These are phyloP conservation scores for Botrytis galanthina DNA, from an alignment of 2,329 filamentous ascomycete species.

Conservation along the genomic window DNA sequence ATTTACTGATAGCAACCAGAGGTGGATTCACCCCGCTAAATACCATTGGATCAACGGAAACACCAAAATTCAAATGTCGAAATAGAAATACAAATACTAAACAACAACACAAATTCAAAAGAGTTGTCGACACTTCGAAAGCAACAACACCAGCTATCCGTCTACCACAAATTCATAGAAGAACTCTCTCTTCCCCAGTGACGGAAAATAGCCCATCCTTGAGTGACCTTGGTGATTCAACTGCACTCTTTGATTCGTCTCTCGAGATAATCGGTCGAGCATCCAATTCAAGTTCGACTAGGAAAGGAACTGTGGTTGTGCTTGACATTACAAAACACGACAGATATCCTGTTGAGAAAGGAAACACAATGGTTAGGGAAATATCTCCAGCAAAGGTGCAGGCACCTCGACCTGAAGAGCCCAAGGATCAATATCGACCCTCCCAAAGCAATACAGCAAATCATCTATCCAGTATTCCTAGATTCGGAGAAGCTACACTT, in stretches of 20 bases:
- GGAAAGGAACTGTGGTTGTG: constrained; percentile 27
- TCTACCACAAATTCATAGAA: constrained; percentile 1
- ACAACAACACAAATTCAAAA: constrained; percentile 7
- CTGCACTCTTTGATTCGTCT: constrained; percentile 33
- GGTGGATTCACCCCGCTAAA: constrained; percentile 21
- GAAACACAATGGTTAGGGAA: constrained; percentile 38
- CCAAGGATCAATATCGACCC: constrained; percentile 29
- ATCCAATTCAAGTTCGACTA: constrained; percentile 24
- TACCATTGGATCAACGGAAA: constrained; percentile 21
- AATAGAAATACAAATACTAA: constrained; percentile 5
- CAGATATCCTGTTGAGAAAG: not conserved
- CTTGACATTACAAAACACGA: constrained; percentile 23
- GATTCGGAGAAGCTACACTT: constrained; percentile 37
- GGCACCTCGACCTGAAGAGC: constrained; percentile 27
- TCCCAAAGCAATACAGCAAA: constrained; percentile 20
- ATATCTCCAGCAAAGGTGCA: constrained; percentile 35
- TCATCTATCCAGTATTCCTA: constrained; percentile 28
- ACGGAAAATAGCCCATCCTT: constrained; percentile 24
- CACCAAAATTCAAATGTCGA: constrained; percentile 17
- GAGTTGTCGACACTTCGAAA: not conserved
- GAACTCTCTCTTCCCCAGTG: not conserved
- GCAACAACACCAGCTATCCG: not conserved
- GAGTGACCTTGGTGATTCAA: constrained; percentile 38
- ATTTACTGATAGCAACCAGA: constrained; percentile 17
- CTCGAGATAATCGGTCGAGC: constrained; percentile 13